Conservation (phyloP, 2,329 filamentous ascomycete species). For the Emmonsia crescens region DNA sequence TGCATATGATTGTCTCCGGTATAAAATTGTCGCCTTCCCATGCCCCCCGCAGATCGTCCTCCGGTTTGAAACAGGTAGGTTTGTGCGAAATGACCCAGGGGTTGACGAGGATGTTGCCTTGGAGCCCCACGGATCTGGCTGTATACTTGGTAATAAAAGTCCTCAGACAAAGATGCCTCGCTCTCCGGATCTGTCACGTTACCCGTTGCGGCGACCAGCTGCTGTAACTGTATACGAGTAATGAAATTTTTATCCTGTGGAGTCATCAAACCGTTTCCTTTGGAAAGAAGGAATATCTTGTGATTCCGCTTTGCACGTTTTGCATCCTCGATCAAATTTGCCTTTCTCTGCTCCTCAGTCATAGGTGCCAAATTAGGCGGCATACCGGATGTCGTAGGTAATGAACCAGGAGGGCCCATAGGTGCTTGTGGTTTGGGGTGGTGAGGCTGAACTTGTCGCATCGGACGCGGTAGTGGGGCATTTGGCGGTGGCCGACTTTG, state of each 20-base stretch:
- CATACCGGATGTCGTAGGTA: constrained; percentile 53
- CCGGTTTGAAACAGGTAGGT: constrained; percentile 96
- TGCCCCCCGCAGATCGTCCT: constrained; percentile 58
- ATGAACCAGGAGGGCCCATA: constrained; percentile 28
- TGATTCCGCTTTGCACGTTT: constrained; percentile 95
- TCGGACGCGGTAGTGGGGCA: constrained; percentile 28
- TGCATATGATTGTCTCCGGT: constrained; percentile 95
- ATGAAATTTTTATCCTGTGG: constrained; percentile 99
- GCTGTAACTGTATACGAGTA: constrained; percentile 92
- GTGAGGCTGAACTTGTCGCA: constrained; percentile 26
- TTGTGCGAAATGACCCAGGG: constrained; percentile 90
- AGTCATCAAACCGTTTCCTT: constrained; percentile 96
- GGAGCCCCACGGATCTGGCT: constrained; percentile 85
- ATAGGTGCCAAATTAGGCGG: constrained; percentile 65
- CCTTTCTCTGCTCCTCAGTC: constrained; percentile 71
- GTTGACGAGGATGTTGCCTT: constrained; percentile 83
- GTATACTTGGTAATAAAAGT: constrained; percentile 98
- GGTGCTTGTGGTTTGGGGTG: constrained; percentile 28
- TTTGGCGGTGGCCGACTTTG: constrained; percentile 51
- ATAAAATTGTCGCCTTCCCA: constrained; percentile 59
- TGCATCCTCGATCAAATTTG: constrained; percentile 80
- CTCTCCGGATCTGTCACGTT: constrained; percentile 69
- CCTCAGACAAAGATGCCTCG: constrained; percentile 74
- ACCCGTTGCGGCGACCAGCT: constrained; percentile 84
- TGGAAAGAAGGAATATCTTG: constrained; percentile 88